Conservation (phyloP, 805 yeast species). For the Torulaspora indica region DNA sequence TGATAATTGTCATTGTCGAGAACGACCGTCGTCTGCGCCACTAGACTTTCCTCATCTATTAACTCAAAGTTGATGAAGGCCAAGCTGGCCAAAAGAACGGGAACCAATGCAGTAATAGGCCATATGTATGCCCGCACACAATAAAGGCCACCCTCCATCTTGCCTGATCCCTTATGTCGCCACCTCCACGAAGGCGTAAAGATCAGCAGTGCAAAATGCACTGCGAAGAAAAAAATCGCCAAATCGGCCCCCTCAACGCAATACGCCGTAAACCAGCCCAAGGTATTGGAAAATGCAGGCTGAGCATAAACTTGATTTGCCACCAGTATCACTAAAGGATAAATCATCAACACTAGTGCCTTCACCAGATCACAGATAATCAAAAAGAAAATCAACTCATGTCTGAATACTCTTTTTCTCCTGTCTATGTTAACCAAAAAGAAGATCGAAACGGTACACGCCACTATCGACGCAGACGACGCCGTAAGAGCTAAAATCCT, state of each 20-base stretch:
- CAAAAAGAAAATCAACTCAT: constrained; percentile 62
- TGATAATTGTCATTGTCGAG: constrained; percentile 25
- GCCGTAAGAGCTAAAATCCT: constrained; percentile 47
- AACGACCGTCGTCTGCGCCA: constrained; percentile 22
- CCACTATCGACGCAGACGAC: constrained; percentile 45
- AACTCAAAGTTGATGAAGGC: constrained; percentile 50
- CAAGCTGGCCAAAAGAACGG: constrained; percentile 63
- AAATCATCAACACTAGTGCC: constrained; percentile 61
- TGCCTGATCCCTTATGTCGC: constrained; percentile 36
- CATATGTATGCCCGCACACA: constrained; percentile 55
- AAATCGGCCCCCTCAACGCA: constrained; percentile 83
- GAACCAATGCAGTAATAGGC: constrained; percentile 52
- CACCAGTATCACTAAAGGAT: constrained; percentile 55
- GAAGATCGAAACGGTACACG: constrained; percentile 60
- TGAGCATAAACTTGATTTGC: constrained; percentile 43
- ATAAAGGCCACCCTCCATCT: constrained; percentile 70
- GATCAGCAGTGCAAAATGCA: constrained; percentile 72
- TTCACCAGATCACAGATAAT: constrained; percentile 72
- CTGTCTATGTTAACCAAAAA: constrained; percentile 60
- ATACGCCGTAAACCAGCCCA: constrained; percentile 78
- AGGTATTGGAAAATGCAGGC: constrained; percentile 51
- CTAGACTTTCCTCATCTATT: constrained; percentile 14
- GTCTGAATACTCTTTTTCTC: constrained; percentile 57
- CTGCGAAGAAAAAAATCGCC: constrained; percentile 75
- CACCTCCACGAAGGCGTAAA: constrained; percentile 55